Evolutionary conservation across 176 grass and related monocot species (phyloP), one percentile per base, ranked within the genome.

Genomic region (Tillandsia leiboldiana): DNA sequence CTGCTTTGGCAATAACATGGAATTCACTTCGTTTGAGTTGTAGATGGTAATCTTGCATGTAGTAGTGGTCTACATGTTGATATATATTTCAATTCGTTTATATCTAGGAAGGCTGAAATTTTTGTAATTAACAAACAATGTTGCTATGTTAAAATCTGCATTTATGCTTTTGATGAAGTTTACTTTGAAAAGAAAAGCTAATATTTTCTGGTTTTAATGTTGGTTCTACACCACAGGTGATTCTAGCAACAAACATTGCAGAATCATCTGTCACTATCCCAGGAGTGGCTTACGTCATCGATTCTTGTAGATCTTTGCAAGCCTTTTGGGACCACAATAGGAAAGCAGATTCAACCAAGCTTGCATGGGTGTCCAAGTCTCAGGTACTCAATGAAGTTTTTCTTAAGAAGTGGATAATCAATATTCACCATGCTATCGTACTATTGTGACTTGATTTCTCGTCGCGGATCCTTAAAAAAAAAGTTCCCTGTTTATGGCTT

Each of bases 231-330:
- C 66, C 79, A 48, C 75, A 96, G 92, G 92, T 96, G 71, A 96
- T 96, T 83, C 70, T 96, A 59, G 92, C 88, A 17, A 96, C 92
- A 75, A 96, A 96, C 67, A 91, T 96, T 75, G 92, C 92, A 51
- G 92, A 96, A 88, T 96, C 92, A 66, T 96, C 88, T 23, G 88
- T 96, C 51, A 96, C 92, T 57, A 96, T 96, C 50, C 92, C 92
- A 9, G 85, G 87, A 72, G 88, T 88, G 66, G 92, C 88, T 51
- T 88, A 91, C 78, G 75, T 91, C 70, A 86, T 96, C 22, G 92
- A 96, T 79, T 96, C 88, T 26, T 91, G 88, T 73, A 83, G 92
- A 81, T 96, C 92, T 80, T 83, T 96, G 59, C 88, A 91, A 91
- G 85, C 91, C 1, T 82, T 85, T 51, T 91, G 92, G 92, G 92